Base-by-base conservation (phyloP, 176 grass and related monocot species). In the Pontederia crassipes region DNA sequence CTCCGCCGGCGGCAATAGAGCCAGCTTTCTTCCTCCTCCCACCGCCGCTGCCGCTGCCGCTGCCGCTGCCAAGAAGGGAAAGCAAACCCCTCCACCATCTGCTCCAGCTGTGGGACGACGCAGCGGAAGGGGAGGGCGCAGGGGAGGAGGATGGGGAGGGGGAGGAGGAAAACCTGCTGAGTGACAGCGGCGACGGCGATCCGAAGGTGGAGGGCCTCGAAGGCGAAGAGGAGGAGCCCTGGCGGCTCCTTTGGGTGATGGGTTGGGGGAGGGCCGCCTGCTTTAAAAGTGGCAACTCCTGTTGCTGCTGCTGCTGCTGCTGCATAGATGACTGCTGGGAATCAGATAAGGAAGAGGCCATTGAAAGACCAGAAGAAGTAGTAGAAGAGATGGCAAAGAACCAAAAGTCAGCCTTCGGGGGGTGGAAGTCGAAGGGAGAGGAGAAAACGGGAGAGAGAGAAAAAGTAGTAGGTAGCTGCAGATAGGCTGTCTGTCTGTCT, bases 1-100 rank as follows among this genome's bases (percentile, higher is more conserved):
- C 65, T 9, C 12, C 64, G 4, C 12, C 26, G 32, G 13, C 48
- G 28, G 32, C 2, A 7, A 40, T 7, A 2, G 4, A 3, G 32
- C 1, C 32, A 40, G 32, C 32, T 40, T 79, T 68, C 53, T 66
- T 86, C 61, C 78, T 53, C 70, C 70, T 57, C 0, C 27, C 12
- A 17, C 24, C 64, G 73, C 57, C 59, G 55, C 65, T 63, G 49
- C 48, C 40, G 20, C 47, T 26, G 73, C 57, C 59, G 55, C 65
- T 63, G 49, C 48, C 40, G 20, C 47, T 26, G 6, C 69, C 57
- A 28, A 46, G 10, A n/a, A 8, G 15, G 54, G 2, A 29, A n/a
- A 17, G 11, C 29, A 55, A 20, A 27, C 59, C 17, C 51, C 66
- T 26, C 66, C 66, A 53, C 32, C 66, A 53, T 17, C 40, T 32